These are phyloP conservation scores for Yamadazyma dushanensis DNA, from an alignment of 1,139 yeast species.

Conservation along the genomic window DNA sequence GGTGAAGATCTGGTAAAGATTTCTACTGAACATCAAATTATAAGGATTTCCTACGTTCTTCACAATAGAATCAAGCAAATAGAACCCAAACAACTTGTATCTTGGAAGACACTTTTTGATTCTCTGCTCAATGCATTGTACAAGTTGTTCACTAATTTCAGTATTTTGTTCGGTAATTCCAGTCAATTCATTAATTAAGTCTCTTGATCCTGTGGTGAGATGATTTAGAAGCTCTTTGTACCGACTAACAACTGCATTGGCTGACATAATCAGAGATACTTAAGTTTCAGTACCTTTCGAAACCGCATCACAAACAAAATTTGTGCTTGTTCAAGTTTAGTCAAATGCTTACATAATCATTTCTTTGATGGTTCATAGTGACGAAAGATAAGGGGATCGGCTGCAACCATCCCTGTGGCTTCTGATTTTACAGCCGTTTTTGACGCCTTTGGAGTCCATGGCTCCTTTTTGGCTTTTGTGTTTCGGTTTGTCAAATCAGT, in stretches of 20 bases:
- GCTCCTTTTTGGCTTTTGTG: too few relatives aligned
- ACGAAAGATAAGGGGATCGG: background rate
- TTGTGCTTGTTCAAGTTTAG: too few relatives aligned
- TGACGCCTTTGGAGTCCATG: too few relatives aligned
- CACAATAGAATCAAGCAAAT: constrained; percentile 43
- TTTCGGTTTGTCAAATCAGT: too few relatives aligned
- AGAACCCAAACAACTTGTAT: constrained; percentile 38
- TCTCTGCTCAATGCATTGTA: constrained; percentile 33
- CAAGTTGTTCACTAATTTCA: constrained; percentile 33
- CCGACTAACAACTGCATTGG: background rate
- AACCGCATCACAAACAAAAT: constrained; percentile 3
- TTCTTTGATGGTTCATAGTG: background rate
- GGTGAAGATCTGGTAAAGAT: constrained; percentile 36
- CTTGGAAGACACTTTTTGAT: constrained; percentile 40
- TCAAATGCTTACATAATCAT: background rate
- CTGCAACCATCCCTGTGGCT: background rate
- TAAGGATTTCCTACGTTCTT: constrained; percentile 48
- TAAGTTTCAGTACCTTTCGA: too few relatives aligned
- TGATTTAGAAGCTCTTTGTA: constrained; percentile 29
- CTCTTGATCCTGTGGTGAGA: constrained; percentile 40
- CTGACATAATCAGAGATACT: background rate
- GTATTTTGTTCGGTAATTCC: constrained; percentile 34
- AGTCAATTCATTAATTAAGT: constrained; percentile 42
- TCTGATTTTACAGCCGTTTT: too few relatives aligned
- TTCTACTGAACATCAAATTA: constrained; percentile 36